Percentiles rank a stretch among this genome's conserved stretches.
Conservation (phyloP, 2,329 filamentous ascomycete species). For the Paracoccidioides lutzii region DNA sequence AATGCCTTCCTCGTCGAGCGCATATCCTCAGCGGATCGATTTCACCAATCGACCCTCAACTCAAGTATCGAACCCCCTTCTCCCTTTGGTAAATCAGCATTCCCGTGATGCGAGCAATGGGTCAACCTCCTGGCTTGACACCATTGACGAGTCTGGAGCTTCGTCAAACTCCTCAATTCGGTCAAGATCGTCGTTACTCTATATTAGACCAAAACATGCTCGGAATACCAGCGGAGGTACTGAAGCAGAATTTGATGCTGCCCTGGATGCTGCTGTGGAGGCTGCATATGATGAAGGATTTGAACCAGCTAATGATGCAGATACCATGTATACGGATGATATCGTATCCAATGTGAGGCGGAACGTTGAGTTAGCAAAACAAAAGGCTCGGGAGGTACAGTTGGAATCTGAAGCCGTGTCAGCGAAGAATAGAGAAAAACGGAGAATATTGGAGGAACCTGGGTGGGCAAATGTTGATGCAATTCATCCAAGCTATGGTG, state of each 20-base stretch:
- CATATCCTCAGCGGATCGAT: slow-evolving; percentile 1
- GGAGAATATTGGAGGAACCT: slow-evolving; percentile 26
- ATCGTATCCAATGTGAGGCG: slow-evolving; percentile 41
- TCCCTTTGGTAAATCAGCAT: slow-evolving; percentile 27
- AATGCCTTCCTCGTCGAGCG: slow-evolving; percentile 39
- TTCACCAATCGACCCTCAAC: slow-evolving; percentile 4
- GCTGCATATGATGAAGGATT: slow-evolving; percentile 89
- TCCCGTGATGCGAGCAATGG: slow-evolving; percentile 56
- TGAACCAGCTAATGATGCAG: slow-evolving; percentile 43
- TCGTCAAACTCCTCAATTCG: slow-evolving; percentile 70
- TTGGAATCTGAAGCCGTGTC: slow-evolving; percentile 51
- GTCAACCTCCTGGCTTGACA: slow-evolving; percentile 86
- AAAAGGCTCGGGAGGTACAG: slow-evolving; percentile 61
- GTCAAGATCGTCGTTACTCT: slow-evolving; percentile 61
- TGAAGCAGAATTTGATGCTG: slow-evolving; percentile 85
- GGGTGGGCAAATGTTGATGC: slow-evolving; percentile 13
- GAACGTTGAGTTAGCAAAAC: slow-evolving; percentile 62
- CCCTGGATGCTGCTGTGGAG: slow-evolving; percentile 87
- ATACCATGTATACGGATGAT: slow-evolving; percentile 15
- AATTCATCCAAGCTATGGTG: slow-evolving; percentile 34
- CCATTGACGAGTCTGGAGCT: slow-evolving; percentile 76
- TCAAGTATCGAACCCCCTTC: slow-evolving; percentile 19
- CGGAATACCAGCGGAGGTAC: slow-evolving; percentile 57
- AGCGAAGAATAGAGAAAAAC: slow-evolving; percentile 48
- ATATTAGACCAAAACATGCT: slow-evolving; percentile 56